Percentiles rank a stretch among this genome's conserved stretches.
Evolutionary conservation across 176 grass and related monocot genomes (phyloP).

Genomic region (Ensete glaucum): DNA sequence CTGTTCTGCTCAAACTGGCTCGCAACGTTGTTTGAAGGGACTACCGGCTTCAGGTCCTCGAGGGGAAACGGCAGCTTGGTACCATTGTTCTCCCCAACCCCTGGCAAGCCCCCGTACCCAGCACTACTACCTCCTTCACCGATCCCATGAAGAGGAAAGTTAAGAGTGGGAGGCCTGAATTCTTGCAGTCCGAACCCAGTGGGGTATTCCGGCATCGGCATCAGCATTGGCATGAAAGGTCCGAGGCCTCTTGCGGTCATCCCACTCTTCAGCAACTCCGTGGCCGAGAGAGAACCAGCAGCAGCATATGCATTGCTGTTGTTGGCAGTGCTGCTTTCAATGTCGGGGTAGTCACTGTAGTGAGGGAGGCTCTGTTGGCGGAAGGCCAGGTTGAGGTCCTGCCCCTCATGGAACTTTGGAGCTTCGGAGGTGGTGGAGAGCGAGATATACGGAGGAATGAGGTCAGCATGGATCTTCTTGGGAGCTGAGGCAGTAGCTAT

Average conservation of each 20-base stretch:
- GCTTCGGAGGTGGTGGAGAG: constrained; percentile 3
- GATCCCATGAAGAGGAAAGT: constrained; percentile 1
- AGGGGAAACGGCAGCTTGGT: constrained; percentile 10
- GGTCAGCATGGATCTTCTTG: background rate
- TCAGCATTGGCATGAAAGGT: background rate
- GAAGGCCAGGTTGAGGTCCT: constrained; percentile 31
- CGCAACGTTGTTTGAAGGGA: background rate
- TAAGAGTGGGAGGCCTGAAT: constrained; percentile 2
- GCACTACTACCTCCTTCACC: background rate
- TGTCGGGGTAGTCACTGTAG: constrained; percentile 5
- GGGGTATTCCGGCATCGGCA: background rate
- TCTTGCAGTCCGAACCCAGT: constrained; percentile 11
- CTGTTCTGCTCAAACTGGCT: constrained; percentile 8
- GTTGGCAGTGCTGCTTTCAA: constrained; percentile 4
- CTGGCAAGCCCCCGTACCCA: background rate
- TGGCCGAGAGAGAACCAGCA: constrained; percentile 4
- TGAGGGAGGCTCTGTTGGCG: constrained; percentile 1
- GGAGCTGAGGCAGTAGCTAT: background rate
- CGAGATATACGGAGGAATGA: background rate
- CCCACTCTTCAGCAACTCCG: constrained; percentile 9
- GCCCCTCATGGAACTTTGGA: constrained; percentile 14
- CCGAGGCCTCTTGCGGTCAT: background rate
- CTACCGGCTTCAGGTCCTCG: constrained; percentile 2
- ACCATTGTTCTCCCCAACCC: background rate
- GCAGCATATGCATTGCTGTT: background rate